Percentiles rank a stretch among this genome's conserved stretches.
These are phyloP conservation scores for Lasiodiplodia theobromae DNA, from an alignment of 2,329 filamentous ascomycete genomes.

Conservation along the genomic window DNA sequence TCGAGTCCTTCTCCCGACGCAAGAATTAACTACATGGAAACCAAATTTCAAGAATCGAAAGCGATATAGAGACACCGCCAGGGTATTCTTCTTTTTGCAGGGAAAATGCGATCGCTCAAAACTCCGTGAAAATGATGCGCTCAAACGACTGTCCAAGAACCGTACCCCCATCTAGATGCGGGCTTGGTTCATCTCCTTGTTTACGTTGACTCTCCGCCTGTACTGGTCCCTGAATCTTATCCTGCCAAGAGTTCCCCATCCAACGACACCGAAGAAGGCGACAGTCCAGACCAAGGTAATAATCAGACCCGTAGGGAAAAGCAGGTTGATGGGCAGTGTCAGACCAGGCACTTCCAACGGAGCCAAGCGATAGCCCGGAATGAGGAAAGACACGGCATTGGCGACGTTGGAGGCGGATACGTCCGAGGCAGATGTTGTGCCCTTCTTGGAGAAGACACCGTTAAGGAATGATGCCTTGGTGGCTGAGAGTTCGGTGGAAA, in stretches of 20 bases:
- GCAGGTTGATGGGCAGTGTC: constrained; percentile 36
- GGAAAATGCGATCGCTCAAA: background rate
- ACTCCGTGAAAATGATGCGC: constrained; percentile 3
- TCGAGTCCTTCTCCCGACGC: background rate
- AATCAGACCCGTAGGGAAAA: constrained; percentile 74
- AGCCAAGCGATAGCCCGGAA: constrained; percentile 72
- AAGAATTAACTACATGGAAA: constrained; percentile 3
- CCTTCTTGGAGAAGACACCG: constrained; percentile 70
- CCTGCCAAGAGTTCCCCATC: constrained; percentile 70
- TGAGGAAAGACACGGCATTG: constrained; percentile 59
- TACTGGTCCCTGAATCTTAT: constrained; percentile 72
- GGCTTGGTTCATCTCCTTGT: constrained; percentile 30
- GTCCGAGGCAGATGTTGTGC: constrained; percentile 52
- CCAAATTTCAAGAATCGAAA: background rate
- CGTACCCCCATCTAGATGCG: background rate
- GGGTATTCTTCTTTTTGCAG: constrained; percentile 19
- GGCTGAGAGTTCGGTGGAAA: constrained; percentile 71
- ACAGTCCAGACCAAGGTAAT: constrained; percentile 69
- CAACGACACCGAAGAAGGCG: constrained; percentile 62
- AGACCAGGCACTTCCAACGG: constrained; percentile 22
- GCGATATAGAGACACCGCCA: constrained; percentile 9
- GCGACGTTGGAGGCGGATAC: constrained; percentile 52
- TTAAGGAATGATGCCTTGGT: constrained; percentile 75
- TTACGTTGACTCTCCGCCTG: constrained; percentile 58
- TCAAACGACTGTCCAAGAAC: background rate